Percentiles rank a stretch among this genome's conserved stretches.
Conservation (phyloP, 2,329 filamentous ascomycete genomes). For the Fusarium incarnatum region DNA sequence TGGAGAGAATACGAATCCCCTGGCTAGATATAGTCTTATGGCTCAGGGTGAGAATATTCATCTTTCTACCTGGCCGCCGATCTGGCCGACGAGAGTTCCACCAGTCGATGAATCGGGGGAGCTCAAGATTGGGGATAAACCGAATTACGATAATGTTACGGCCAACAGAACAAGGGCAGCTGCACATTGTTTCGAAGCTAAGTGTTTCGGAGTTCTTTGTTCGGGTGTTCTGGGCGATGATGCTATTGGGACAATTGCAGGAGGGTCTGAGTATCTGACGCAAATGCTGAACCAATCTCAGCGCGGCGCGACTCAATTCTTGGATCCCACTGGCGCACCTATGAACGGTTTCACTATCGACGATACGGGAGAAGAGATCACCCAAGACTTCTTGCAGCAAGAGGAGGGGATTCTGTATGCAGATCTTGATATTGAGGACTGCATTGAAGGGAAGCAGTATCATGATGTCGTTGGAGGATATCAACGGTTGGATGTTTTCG, state of each 20-base stretch:
- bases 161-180: constrained; percentile 65
- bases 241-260: constrained; percentile 51
- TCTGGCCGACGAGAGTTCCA: constrained; percentile 61
- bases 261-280: constrained; percentile 46
- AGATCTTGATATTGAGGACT: constrained; percentile 61
- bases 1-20: constrained; percentile 68
- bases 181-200: constrained; percentile 69
- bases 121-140: background rate
- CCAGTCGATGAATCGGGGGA: fast-evolving
- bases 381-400: constrained; percentile 55
- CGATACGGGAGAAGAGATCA: constrained; percentile 27
- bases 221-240: constrained; percentile 56
- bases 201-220: constrained; percentile 66
- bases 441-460: constrained; percentile 67
- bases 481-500: constrained; percentile 66
- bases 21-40: constrained; percentile 64
- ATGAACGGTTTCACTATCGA: constrained; percentile 54
- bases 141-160: constrained; percentile 65
- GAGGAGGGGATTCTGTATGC: constrained; percentile 64
- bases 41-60: constrained; percentile 67
- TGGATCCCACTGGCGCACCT: constrained; percentile 62
- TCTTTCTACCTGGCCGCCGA: constrained; percentile 65
- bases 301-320: constrained; percentile 61
- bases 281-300: constrained; percentile 53
- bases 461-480: constrained; percentile 68